Base-by-base conservation (phyloP, 2,329 filamentous ascomycete species). In the Fusarium liriodendri region DNA sequence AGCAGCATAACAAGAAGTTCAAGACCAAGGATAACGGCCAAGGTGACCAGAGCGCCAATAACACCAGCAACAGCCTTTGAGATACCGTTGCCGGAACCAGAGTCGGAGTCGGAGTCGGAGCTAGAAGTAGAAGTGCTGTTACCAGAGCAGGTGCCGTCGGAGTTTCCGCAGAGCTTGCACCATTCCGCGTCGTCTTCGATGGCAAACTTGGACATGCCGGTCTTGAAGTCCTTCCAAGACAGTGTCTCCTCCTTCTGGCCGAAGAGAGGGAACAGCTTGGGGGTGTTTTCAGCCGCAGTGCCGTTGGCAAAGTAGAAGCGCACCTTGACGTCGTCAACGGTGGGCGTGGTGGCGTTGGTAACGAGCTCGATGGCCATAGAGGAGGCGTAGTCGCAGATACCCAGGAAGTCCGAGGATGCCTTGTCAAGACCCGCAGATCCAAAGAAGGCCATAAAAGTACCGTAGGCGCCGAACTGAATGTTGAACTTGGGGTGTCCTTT, bases 361-460 rank as follows among this genome's bases (percentile, higher is more conserved):
- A 91, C 85, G 25, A 92, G 84, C 85, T 98, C 95, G 80, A 97
- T 95, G 7, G 87, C 87, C 89, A 97, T 94, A 73, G 91, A 91
- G 4, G 92, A 93, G 6, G 95, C 95, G 78, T 98, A 98, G 84
- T 95, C 92, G n/a, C 92, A 91, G 14, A 98, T 85, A 64, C 93
- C 93, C 68, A 85, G 91, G 85, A 98, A 97, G 80, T 93, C 85
- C 1, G 83, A 75, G 67, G 87, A 89, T 2, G 84, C 87, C 14
- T 82, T 79, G 7, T 85, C 83, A 65, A 92, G 85, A 69, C 86
- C 81, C 7, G 89, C 84, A 20, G 91, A 85, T 9, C 89, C 89
- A 79, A 92, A 92, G 83, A 92, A 91, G 65, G 89, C 87, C 79
- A 90, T 85, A 82, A 92, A 91, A 66, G 87, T 86, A 64, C 84